Evolutionary conservation across 2,329 filamentous ascomycete species (phyloP).

Genomic region (Nigrospora osmanthi): DNA sequence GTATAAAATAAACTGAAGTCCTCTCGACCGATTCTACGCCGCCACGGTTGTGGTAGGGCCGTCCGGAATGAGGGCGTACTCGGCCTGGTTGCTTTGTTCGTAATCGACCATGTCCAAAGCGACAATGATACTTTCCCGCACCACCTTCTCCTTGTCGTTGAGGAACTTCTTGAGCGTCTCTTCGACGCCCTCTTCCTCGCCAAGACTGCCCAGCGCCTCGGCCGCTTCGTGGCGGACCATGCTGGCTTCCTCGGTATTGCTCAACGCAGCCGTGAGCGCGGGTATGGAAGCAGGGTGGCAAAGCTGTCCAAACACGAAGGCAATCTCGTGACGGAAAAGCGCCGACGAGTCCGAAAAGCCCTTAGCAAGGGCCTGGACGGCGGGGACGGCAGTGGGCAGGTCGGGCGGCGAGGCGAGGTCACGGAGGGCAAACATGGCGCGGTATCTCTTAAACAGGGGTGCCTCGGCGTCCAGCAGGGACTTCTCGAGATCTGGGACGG

Average conservation of each 20-base stretch:
- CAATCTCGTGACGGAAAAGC: slow-evolving; percentile 94
- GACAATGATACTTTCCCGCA: slow-evolving; percentile 89
- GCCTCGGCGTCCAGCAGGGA: slow-evolving; percentile 70
- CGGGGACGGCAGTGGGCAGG: slow-evolving; percentile 80
- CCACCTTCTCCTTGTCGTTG: slow-evolving; percentile 85
- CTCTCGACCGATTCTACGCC: slow-evolving; percentile 13
- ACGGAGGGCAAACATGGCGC: slow-evolving; percentile 95
- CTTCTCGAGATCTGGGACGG: slow-evolving; percentile 67
- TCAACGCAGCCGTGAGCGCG: slow-evolving; percentile 70
- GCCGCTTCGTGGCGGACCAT: slow-evolving; percentile 99
- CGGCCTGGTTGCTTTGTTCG: slow-evolving; percentile 78
- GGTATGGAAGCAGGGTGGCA: slow-evolving; percentile 96
- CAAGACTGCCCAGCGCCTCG: slow-evolving; percentile 88
- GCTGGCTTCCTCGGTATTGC: slow-evolving; percentile 73
- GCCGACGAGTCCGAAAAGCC: slow-evolving; percentile 82
- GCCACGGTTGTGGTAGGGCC: slow-evolving; percentile 32
- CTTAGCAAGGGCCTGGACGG: slow-evolving; percentile 75
- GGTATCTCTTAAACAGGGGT: slow-evolving; percentile 86
- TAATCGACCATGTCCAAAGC: slow-evolving; percentile 97
- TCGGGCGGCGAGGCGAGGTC: slow-evolving; percentile 92
- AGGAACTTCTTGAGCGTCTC: slow-evolving; percentile 76
- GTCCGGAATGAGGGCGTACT: slow-evolving; percentile 87
- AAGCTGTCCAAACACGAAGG: slow-evolving; percentile 95
- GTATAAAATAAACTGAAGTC: slow-evolving; percentile 12
- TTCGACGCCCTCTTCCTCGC: slow-evolving; percentile 89